Evolutionary conservation across 352 stramenopile genomes (phyloP).

Genomic region (Globisporangium cylindrosporum): DNA sequence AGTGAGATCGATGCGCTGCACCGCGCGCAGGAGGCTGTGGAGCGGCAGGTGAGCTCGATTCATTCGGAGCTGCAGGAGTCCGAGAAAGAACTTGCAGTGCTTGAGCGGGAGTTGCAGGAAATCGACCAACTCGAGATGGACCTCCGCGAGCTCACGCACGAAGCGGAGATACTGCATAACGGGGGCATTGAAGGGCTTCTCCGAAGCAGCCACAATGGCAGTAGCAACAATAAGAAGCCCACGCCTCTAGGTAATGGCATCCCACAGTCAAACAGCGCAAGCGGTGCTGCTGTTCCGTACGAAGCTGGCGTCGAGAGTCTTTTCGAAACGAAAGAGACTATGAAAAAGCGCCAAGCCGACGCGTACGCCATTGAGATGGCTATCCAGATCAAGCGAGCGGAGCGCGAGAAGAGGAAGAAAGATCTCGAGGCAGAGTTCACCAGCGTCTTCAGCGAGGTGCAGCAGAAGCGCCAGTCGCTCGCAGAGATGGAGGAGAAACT

Average conservation of each 20-base stretch:
- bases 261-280: conserved; percentile 21
- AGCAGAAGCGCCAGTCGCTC: conserved; percentile 84
- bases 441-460: conserved; percentile 87
- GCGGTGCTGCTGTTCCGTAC: conserved; percentile 26
- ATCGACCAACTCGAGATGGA: conserved; percentile 92
- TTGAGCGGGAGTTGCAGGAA: conserved; percentile 91
- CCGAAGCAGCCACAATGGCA: conserved; percentile 22
- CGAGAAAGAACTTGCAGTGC: conserved; percentile 86
- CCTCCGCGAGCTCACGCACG: conserved; percentile 89
- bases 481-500: conserved; percentile 82
- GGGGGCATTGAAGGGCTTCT: conserved; percentile 55
- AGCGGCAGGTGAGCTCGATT: conserved; percentile 87
- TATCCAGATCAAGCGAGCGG: conserved; percentile 90
- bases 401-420: conserved; percentile 90
- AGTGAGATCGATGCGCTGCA: conserved; percentile 91
- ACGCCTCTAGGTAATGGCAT: conserved; percentile 50
- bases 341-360: conserved; percentile 64
- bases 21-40: conserved; percentile 85
- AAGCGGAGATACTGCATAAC: conserved; percentile 81
- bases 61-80: conserved; percentile 89
- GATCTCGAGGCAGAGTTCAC: conserved; percentile 92
- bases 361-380: conserved; percentile 92
- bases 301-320: conserved; percentile 43
- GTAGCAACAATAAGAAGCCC: conserved; percentile 20
- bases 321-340: conserved; percentile 46